phyloP scores from a whole-genome alignment of 2,329 filamentous ascomycete genomes.

The Tolypocladium tundrense region DNA sequence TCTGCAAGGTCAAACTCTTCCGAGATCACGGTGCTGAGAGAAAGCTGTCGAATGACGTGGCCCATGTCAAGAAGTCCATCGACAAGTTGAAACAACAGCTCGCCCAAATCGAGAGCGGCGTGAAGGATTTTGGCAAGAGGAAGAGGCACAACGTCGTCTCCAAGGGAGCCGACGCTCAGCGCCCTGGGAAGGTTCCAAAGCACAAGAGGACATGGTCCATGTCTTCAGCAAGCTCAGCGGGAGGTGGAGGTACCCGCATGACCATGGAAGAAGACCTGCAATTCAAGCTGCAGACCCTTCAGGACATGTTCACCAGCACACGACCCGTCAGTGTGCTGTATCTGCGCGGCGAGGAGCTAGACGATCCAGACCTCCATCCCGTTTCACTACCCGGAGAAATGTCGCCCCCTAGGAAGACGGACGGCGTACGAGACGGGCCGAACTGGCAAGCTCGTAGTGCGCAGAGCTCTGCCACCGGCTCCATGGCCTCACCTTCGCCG shows the following conservation, averaged over 20 bases:
- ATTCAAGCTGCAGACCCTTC: conserved; percentile 64
- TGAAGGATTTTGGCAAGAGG: conserved; percentile 57
- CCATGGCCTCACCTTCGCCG: conserved; percentile 56
- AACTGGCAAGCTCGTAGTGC: conserved; percentile 44
- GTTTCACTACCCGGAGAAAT: conserved; percentile 62
- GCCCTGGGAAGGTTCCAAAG: conserved; percentile 75
- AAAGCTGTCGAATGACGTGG: conserved; percentile 88
- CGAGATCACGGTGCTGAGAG: conserved; percentile 91
- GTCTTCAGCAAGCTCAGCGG: conserved; percentile 62
- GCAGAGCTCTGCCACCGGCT: conserved; percentile 47
- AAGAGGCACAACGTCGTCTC: conserved; percentile 42
- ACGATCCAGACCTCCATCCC: conserved; percentile 71
- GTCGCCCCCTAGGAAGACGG: conserved; percentile 46
- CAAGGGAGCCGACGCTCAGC: conserved; percentile 39
- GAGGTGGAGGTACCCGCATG: conserved; percentile 30
- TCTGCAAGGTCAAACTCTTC: conserved; percentile 95
- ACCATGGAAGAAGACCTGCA: conserved; percentile 66
- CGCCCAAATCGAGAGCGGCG: conserved; percentile 59
- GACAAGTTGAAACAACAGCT: conserved; percentile 95
- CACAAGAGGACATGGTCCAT: conserved; percentile 95
- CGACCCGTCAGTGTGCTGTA: conserved; percentile 69
- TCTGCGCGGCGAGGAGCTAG: conserved; percentile 63
- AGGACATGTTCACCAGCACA: conserved; percentile 85
- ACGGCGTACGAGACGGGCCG: conserved; percentile 31
- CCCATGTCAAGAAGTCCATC: conserved; percentile 92